A percentile compares a stretch with the other conserved stretches of the same genome.
phyloP scores from a whole-genome alignment of 495 filamentous ascomycete genomes.

The Clohesyomyces aquaticus region DNA sequence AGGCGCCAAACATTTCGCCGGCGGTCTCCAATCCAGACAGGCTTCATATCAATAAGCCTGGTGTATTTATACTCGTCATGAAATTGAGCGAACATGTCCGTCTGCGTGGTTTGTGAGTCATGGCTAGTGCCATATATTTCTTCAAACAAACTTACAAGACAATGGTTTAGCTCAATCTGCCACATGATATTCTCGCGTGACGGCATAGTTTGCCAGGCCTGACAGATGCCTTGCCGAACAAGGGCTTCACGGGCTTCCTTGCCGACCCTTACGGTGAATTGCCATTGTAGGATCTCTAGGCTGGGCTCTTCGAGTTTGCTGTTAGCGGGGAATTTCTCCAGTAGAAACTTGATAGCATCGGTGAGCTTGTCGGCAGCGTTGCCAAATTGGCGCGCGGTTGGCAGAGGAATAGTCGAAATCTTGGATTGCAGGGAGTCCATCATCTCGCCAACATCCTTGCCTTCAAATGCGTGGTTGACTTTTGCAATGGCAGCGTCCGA shows the following conservation, averaged over 20 bases:
- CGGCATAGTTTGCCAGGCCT: neutral
- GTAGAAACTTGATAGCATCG: neutral
- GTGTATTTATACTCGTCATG: neutral
- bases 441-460: conserved; percentile 8
- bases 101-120: conserved; percentile 1
- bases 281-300: conserved; percentile 4
- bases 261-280: conserved; percentile 13
- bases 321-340: neutral
- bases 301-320: neutral
- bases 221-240: conserved; percentile 3
- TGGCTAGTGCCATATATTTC: neutral
- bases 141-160: conserved; percentile 3
- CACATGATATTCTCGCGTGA: conserved; percentile 7
- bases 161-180: conserved; percentile 8
- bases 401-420: neutral
- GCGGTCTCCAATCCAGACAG: conserved; percentile 5
- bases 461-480: conserved; percentile 23
- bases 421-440: conserved; percentile 10
- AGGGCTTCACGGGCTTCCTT: conserved; percentile 7
- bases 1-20: conserved; percentile 16
- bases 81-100: neutral
- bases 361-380: neutral
- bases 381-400: neutral
- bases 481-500: neutral
- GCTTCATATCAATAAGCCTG: conserved; percentile 7